Conservation (phyloP, 83 land plant species). For the Larix sibirica region DNA sequence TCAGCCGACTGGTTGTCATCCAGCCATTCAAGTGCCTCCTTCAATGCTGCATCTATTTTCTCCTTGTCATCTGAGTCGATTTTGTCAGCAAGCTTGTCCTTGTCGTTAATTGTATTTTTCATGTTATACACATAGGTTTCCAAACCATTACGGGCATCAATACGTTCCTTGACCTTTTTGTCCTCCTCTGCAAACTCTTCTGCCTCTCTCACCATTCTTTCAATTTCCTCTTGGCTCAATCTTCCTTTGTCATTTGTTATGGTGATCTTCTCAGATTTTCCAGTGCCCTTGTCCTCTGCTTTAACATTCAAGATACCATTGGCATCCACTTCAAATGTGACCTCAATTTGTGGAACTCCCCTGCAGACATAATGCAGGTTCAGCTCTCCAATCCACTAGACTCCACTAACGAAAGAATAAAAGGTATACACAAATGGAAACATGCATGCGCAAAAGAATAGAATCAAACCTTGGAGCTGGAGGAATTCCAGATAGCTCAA, state of each 20-base stretch:
- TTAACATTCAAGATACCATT: constrained; percentile 86
- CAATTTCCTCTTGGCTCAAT: constrained; percentile 66
- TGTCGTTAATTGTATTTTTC: constrained; percentile 65
- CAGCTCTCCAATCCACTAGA: too few relatives aligned
- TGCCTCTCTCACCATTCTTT: constrained; percentile 56
- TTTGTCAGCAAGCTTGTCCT: constrained; percentile 76
- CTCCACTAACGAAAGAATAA: background rate
- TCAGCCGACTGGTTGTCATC: constrained; percentile 83
- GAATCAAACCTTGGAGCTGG: constrained; percentile 82
- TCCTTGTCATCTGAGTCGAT: constrained; percentile 76
- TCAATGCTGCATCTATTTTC: constrained; percentile 64
- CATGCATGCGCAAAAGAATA: background rate
- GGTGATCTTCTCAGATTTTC: constrained; percentile 64
- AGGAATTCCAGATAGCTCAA: constrained; percentile 83
- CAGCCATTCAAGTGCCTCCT: constrained; percentile 87
- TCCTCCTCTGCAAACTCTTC: constrained; percentile 71
- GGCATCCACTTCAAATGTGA: constrained; percentile 89
- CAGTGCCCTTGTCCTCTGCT: constrained; percentile 82
- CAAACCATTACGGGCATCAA: constrained; percentile 49
- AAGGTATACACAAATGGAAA: background rate
- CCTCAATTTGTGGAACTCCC: constrained; percentile 91
- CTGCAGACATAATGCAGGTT: constrained; percentile 26
- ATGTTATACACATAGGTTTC: constrained; percentile 65
- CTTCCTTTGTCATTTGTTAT: constrained; percentile 84
- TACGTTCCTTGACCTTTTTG: constrained; percentile 52